A percentile compares a stretch with the other conserved stretches of the same genome.
These are phyloP conservation scores for Exidia glandulosa DNA, from an alignment of 768 basidiomycete species.

Conservation along the genomic window DNA sequence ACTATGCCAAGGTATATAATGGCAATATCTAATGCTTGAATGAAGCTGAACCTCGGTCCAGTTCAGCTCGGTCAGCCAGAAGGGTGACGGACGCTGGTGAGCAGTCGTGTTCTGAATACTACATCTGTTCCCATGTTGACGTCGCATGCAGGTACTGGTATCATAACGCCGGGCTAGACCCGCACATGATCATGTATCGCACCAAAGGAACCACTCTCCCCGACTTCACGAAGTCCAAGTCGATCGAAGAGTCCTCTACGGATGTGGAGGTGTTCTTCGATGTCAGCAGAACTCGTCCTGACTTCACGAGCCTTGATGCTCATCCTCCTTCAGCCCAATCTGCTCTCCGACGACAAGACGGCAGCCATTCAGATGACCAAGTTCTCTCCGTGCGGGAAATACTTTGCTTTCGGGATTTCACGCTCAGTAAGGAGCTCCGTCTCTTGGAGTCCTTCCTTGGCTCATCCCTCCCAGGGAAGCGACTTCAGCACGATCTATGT, in stretches of 20 bases:
- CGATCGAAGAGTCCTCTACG: slow-evolving; percentile 34
- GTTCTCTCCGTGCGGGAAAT: slow-evolving; percentile 58
- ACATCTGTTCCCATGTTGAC: neutral
- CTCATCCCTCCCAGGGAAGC: slow-evolving; percentile 40
- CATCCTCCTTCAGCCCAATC: slow-evolving; percentile 41
- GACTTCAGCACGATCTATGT: slow-evolving; percentile 63
- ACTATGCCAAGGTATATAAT: neutral
- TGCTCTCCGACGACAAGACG: slow-evolving; percentile 62
- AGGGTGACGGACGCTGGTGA: slow-evolving; percentile 53
- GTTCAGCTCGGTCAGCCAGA: slow-evolving; percentile 53
- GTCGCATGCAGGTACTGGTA: slow-evolving; percentile 44
- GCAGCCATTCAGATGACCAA: slow-evolving; percentile 46
- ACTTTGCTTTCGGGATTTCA: slow-evolving; percentile 69
- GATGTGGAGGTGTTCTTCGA: slow-evolving; percentile 80
- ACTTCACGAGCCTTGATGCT: neutral
- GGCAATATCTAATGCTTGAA: slow-evolving; percentile 33
- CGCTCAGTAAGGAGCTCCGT: slow-evolving; percentile 39
- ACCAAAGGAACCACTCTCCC: slow-evolving; percentile 45
- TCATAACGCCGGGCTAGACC: slow-evolving; percentile 66
- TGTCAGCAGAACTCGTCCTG: slow-evolving; percentile 25
- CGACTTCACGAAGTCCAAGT: slow-evolving; percentile 31
- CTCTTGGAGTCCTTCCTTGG: slow-evolving; percentile 1
- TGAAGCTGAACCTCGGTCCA: slow-evolving; percentile 46
- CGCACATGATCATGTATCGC: slow-evolving; percentile 57
- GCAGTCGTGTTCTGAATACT: neutral